Conservation (phyloP, 805 yeast genomes). For the Jamesozyma hellenica region DNA sequence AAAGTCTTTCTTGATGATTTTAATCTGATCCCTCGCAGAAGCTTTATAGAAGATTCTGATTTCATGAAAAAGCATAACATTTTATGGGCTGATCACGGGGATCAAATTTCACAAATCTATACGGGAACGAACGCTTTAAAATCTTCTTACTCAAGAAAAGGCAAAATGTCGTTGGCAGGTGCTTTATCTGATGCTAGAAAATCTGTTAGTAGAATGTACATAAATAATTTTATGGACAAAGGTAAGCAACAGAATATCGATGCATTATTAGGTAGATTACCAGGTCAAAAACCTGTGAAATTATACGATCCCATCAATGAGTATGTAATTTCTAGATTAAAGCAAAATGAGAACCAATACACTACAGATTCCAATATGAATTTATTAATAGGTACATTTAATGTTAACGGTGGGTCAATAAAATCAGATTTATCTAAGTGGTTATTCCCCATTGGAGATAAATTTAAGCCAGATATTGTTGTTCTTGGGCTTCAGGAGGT, state of each 20-base stretch:
- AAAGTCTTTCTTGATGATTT: slow-evolving; percentile 40
- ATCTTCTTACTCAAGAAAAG: slow-evolving; percentile 86
- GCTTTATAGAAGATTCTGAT: slow-evolving; percentile 37
- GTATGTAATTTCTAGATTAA: slow-evolving; percentile 53
- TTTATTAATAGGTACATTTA: slow-evolving; percentile 76
- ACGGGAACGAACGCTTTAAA: slow-evolving; percentile 97
- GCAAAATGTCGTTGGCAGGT: slow-evolving; percentile 94
- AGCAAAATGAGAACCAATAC: slow-evolving; percentile 35
- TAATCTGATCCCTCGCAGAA: slow-evolving; percentile 20
- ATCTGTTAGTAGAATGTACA: slow-evolving; percentile 87
- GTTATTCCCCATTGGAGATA: slow-evolving; percentile 67
- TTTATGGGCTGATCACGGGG: slow-evolving; percentile 98
- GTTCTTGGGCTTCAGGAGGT: slow-evolving; percentile 90
- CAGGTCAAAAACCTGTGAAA: slow-evolving; percentile 56
- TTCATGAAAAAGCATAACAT: slow-evolving; percentile 63
- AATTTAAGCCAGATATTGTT: slow-evolving; percentile 60
- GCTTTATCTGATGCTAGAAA: slow-evolving; percentile 93
- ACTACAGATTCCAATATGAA: slow-evolving; percentile 50
- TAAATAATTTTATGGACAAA: slow-evolving; percentile 89
- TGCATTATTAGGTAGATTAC: slow-evolving; percentile 68
- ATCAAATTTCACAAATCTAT: slow-evolving; percentile 87
- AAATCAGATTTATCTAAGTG: slow-evolving; percentile 54
- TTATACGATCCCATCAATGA: slow-evolving; percentile 84
- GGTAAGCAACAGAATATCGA: slow-evolving; percentile 83
- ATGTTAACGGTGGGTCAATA: slow-evolving; percentile 63